These are phyloP conservation scores for Chaetoceros tenuissimus DNA, from an alignment of 108 stramenopile genomes.

Conservation along the genomic window DNA sequence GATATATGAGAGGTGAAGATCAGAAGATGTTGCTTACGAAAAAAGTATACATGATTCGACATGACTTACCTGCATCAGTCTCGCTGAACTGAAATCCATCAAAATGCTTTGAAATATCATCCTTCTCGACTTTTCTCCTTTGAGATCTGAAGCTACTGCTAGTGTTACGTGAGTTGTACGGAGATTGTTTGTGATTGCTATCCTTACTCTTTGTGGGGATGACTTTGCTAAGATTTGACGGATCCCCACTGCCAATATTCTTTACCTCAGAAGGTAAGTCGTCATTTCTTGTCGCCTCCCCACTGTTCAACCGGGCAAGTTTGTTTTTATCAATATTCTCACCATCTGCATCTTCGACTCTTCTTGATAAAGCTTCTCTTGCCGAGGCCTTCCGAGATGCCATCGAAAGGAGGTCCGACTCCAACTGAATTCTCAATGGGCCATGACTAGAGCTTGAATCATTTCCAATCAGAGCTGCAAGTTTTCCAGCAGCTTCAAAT, in stretches of 20 bases:
- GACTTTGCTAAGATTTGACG: constrained; percentile 13
- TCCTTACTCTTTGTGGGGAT: constrained; percentile 10
- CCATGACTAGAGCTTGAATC: constrained; percentile 4
- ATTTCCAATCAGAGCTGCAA: constrained; percentile 26
- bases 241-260: too few relatives aligned
- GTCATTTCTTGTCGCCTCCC: constrained; percentile 8
- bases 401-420: constrained; percentile 44
- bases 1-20: constrained; percentile 7
- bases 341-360: constrained; percentile 25
- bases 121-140: not conserved
- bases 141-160: constrained; percentile 1
- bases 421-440: constrained; percentile 36
- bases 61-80: constrained; percentile 3
- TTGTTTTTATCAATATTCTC: constrained; percentile 7
- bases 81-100: not conserved
- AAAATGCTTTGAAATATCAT: not conserved
- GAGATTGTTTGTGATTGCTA: not conserved
- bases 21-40: not conserved
- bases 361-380: constrained; percentile 24
- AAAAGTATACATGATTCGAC: not conserved
- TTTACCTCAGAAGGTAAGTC: too few relatives aligned
- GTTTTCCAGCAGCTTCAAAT: constrained; percentile 26
- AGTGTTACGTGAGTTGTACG: not conserved
- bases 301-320: constrained; percentile 10
- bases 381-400: constrained; percentile 36